Conservation (phyloP, 805 yeast genomes). For the Geotrichum ghanense region DNA sequence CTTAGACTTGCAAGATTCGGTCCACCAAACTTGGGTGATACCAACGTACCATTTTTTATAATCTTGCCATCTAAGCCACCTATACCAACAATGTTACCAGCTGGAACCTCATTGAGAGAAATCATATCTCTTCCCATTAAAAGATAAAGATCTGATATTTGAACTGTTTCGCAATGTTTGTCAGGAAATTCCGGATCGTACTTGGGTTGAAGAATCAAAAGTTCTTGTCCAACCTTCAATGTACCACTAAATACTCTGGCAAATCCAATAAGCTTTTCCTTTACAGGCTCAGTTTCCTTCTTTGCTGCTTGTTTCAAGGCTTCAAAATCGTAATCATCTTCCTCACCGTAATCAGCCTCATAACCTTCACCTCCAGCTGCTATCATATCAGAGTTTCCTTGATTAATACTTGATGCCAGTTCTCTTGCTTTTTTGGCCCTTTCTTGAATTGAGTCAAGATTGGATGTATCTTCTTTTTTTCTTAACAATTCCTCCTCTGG, state of each 20-base stretch:
- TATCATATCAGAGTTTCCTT: slow-evolving; percentile 1
- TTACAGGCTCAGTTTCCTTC: slow-evolving; percentile 31
- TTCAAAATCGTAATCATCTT: slow-evolving; percentile 22
- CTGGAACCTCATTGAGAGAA: slow-evolving; percentile 69
- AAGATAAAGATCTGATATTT: slow-evolving; percentile 58
- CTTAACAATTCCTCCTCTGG: slow-evolving; percentile 34
- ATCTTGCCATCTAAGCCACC: slow-evolving; percentile 80
- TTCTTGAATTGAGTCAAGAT: slow-evolving; percentile 6
- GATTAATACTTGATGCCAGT: slow-evolving; percentile 5
- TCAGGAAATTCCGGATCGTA: slow-evolving; percentile 37
- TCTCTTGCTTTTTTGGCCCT: slow-evolving; percentile 16
- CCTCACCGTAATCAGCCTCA: slow-evolving; percentile 38
- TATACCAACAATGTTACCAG: slow-evolving; percentile 91
- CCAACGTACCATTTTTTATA: slow-evolving; percentile 76
- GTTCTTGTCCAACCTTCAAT: slow-evolving; percentile 57
- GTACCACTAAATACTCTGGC: slow-evolving; percentile 86
- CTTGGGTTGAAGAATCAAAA: slow-evolving; percentile 77
- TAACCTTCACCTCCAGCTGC: slow-evolving; percentile 23
- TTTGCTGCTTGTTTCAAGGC: slow-evolving; percentile 22
- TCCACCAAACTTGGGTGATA: slow-evolving; percentile 46
- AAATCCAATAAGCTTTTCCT: slow-evolving; percentile 73
- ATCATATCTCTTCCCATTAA: slow-evolving; percentile 90
- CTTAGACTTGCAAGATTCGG: slow-evolving; percentile 71
- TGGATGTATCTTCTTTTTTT: slow-evolving; percentile 5
- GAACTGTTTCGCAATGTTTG: slow-evolving; percentile 45